Percentiles rank a stretch among this genome's conserved stretches.
Evolutionary conservation across 805 yeast genomes (phyloP).

Genomic region (Metschnikowia borealis): DNA sequence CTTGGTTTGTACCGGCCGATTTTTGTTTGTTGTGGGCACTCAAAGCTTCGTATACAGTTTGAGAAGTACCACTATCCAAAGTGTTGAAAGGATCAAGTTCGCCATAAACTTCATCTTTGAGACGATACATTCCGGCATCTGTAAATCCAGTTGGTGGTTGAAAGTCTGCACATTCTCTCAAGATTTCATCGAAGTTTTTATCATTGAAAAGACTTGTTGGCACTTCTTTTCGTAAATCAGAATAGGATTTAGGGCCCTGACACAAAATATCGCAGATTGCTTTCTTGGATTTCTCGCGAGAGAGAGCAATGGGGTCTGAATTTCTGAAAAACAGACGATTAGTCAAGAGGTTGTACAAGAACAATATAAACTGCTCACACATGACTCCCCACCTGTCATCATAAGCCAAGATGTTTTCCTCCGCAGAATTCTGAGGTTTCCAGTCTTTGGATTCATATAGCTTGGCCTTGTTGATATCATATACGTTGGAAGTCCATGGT

Average conservation of each 20-base stretch:
- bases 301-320: neutral
- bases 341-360: constrained; percentile 43
- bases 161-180: constrained; percentile 61
- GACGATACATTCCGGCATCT: constrained; percentile 61
- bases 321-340: constrained; percentile 29
- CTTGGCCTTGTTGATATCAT: neutral
- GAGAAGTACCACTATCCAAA: constrained; percentile 41
- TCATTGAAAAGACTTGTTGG: constrained; percentile 23
- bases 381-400: constrained; percentile 47
- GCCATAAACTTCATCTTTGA: constrained; percentile 52
- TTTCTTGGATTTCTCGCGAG: constrained; percentile 25
- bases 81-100: constrained; percentile 52
- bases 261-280: constrained; percentile 50
- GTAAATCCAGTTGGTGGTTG: constrained; percentile 56
- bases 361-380: constrained; percentile 39
- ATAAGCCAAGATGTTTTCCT: constrained; percentile 39
- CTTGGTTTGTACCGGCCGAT: constrained; percentile 31
- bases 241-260: constrained; percentile 37
- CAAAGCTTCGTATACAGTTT: constrained; percentile 48
- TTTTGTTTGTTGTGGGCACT: constrained; percentile 17
- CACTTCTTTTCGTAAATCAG: constrained; percentile 23
- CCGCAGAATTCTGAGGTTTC: constrained; percentile 35
- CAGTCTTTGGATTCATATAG: neutral
- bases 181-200: constrained; percentile 42
- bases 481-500: constrained; percentile 17